Conservation (phyloP, 164 flowering plant genomes). For the Warburgia ugandensis region DNA sequence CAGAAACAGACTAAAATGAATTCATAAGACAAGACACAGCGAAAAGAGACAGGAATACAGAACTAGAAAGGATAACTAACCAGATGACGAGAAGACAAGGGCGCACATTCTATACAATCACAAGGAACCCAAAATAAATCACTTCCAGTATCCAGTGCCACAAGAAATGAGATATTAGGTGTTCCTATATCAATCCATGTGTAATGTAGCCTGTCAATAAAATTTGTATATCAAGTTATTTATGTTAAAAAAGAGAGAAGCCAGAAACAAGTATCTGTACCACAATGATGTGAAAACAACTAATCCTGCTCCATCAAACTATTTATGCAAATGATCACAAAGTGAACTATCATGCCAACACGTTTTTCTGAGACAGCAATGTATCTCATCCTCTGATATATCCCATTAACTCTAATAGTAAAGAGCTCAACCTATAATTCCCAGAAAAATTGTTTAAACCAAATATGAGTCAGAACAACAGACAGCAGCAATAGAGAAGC, state of each 20-base stretch:
- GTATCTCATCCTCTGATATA: no score
- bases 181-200: constrained; percentile 88
- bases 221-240: not conserved
- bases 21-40: not conserved
- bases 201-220: constrained; percentile 69
- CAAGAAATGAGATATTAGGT: constrained; percentile 82
- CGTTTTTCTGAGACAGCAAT: no score
- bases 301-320: not conserved
- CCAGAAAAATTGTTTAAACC: no score
- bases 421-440: no score
- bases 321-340: not conserved
- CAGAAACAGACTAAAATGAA: not conserved
- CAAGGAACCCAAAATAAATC: constrained; percentile 96
- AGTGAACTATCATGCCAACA: not conserved
- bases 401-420: no score
- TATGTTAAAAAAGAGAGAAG: not conserved
- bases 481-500: no score
- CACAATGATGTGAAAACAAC: not conserved
- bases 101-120: constrained; percentile 85
- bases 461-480: no score
- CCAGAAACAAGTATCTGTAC: not conserved
- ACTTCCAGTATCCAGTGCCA: constrained; percentile 93
- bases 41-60: not conserved
- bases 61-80: constrained; percentile 18
- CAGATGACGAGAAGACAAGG: constrained; percentile 61